phyloP scores from a whole-genome alignment of 768 basidiomycete species.

The Lepiota venenata region DNA sequence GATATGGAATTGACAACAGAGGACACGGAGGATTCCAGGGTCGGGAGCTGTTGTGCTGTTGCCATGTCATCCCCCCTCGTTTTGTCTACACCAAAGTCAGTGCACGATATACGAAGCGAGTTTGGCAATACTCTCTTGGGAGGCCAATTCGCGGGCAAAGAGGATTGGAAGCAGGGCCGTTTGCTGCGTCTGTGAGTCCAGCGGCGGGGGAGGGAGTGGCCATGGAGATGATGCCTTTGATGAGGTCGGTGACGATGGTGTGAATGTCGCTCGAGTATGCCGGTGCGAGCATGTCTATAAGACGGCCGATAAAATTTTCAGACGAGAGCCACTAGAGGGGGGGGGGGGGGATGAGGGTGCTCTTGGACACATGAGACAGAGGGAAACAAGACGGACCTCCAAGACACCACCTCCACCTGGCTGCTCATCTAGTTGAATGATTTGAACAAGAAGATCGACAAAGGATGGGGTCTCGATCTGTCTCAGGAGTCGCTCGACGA shows the following conservation, averaged over 20 bases:
- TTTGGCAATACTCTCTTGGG: constrained; percentile 62
- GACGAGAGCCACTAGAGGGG: constrained; percentile 77
- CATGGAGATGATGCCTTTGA: constrained; percentile 94
- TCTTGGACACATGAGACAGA: constrained; percentile 18
- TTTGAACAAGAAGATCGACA: constrained; percentile 86
- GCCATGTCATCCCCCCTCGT: constrained; percentile 8
- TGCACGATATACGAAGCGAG: constrained; percentile 76
- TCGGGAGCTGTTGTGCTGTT: constrained; percentile 26
- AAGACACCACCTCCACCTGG: constrained; percentile 79
- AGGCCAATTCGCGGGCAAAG: constrained; percentile 86
- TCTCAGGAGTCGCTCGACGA: constrained; percentile 77
- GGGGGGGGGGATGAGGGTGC: constrained; percentile 1
- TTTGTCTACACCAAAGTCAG: constrained; percentile 12
- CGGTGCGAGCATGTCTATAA: constrained; percentile 83
- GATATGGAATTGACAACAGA: constrained; percentile 85
- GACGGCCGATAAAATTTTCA: constrained; percentile 75
- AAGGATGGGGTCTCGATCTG: constrained; percentile 90
- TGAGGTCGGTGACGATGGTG: constrained; percentile 81
- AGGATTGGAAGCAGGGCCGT: constrained; percentile 77
- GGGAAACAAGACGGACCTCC: constrained; percentile 64
- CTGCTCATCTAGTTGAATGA: constrained; percentile 87
- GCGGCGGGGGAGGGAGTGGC: constrained; percentile 83
- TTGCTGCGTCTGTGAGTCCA: constrained; percentile 67
- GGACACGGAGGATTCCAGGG: constrained; percentile 59
- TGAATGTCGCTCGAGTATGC: constrained; percentile 72